A percentile compares a stretch with the other conserved stretches of the same genome.
Conservation (phyloP, 1,284 basidiomycete species). For the Rhizopogon hawkerae region DNA sequence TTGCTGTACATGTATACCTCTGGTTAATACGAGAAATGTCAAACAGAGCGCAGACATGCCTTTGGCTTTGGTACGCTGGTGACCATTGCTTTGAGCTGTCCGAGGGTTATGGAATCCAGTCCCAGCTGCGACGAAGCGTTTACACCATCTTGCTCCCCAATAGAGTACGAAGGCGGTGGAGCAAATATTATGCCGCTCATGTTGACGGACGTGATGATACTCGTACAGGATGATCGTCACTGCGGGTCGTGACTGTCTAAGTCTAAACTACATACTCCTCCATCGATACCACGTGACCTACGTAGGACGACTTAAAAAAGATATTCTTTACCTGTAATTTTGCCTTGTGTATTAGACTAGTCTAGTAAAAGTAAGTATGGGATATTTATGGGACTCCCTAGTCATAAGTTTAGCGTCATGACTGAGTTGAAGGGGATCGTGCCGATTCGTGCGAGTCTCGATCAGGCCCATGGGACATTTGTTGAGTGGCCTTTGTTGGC, state of each 20-base stretch:
- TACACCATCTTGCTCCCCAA: conserved; percentile 20
- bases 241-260: too few relatives aligned
- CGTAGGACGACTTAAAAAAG: too few relatives aligned
- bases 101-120: conserved; percentile 71
- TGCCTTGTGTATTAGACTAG: background rate
- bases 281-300: background rate
- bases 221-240: too few relatives aligned
- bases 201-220: background rate
- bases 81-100: conserved; percentile 72
- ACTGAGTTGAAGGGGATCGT: too few relatives aligned
- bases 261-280: too few relatives aligned
- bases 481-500: too few relatives aligned
- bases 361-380: too few relatives aligned
- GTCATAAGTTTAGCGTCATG: too few relatives aligned
- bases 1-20: conserved; percentile 44
- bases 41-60: conserved; percentile 33
- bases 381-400: too few relatives aligned
- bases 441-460: too few relatives aligned
- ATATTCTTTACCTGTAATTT: too few relatives aligned
- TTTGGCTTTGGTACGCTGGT: conserved; percentile 66
- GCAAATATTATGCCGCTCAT: conserved; percentile 23
- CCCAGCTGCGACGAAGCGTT: conserved; percentile 25
- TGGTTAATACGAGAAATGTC: conserved; percentile 12
- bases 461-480: too few relatives aligned
- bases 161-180: conserved; percentile 14